Base-by-base conservation (phyloP, 1,284 basidiomycete species). In the Mycosarcoma mackinlayi region DNA sequence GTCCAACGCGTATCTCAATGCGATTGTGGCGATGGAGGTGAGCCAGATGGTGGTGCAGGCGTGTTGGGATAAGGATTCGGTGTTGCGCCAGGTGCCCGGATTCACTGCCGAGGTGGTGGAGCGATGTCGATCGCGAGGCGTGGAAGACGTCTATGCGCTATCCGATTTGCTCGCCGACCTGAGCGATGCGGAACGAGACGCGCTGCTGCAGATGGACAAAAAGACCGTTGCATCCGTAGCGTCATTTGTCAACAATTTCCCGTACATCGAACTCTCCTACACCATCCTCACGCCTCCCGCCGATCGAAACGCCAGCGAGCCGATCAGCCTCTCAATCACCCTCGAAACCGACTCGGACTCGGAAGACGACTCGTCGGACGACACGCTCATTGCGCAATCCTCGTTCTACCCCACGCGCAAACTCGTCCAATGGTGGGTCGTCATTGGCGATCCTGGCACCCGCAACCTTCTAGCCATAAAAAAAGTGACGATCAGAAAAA, bases 11-110 rank as follows among this genome's bases (percentile, higher is more conserved):
- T 95, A 90, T 90, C 84, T 98, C 77, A 95, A 90, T 79, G 95
- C 94, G 1, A 85, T 98, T 14, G 92, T 94, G 46, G 95, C 94
- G 0, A 98, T 98, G 96, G 96, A 99, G 85, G 83, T 98, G 59
- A 92, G 91, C n/a, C 96, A 98, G 85, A 98, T 98, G 95, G 94
- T 92, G 83, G 93, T 98, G 2, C 96, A 98, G 84, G 94, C 92
- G 0, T 90, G 95, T 82, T 98, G 95, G 95, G 94, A 98, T 79
- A 91, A 90, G 28, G 96, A 82, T 53, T 78, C 77, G 34, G 76
- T 82, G 13, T 67, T 98, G 80, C 92, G 92, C 80, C 95, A 98
- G 83, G 91, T 98, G 42, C 96, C 96, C 10, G 93, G 96, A 84
- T 98, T 98, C 84, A 92, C 94, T 69, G 11, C 61, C 48, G 33